These are phyloP conservation scores for Kazachstania africana DNA, from an alignment of 805 yeast species.

Conservation along the genomic window DNA sequence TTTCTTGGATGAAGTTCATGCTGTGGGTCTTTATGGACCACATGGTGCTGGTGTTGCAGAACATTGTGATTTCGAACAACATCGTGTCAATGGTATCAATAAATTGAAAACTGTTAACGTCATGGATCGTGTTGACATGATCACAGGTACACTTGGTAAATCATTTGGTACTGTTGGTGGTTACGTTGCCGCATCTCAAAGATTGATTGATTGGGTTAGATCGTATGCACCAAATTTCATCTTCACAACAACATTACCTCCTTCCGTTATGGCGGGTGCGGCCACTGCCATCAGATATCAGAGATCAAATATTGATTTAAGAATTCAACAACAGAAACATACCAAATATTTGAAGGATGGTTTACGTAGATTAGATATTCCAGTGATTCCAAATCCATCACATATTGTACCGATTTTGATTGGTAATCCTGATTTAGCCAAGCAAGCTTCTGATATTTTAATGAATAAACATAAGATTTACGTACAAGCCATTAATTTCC, in stretches of 20 bases:
- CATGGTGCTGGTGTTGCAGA: slow-evolving; percentile 99
- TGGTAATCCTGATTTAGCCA: slow-evolving; percentile 90
- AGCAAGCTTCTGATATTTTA: slow-evolving; percentile 79
- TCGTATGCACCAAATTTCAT: slow-evolving; percentile 96
- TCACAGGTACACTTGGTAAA: slow-evolving; percentile 96
- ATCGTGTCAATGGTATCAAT: slow-evolving; percentile 54
- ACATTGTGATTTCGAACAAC: slow-evolving; percentile 80
- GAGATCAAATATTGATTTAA: slow-evolving; percentile 61
- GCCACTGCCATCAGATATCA: slow-evolving; percentile 78
- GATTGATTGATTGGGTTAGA: slow-evolving; percentile 87
- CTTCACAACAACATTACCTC: slow-evolving; percentile 93
- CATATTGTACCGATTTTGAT: slow-evolving; percentile 93
- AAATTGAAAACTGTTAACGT: slow-evolving; percentile 41
- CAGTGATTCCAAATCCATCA: slow-evolving; percentile 94
- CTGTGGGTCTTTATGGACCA: slow-evolving; percentile 98
- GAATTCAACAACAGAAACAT: slow-evolving; percentile 75
- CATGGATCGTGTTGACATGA: slow-evolving; percentile 85
- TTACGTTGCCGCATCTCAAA: slow-evolving; percentile 80
- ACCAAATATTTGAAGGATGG: slow-evolving; percentile 75
- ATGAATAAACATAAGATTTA: slow-evolving; percentile 77
- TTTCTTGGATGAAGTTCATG: slow-evolving; percentile 96
- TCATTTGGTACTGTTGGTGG: slow-evolving; percentile 98
- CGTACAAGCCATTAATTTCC: slow-evolving; percentile 97
- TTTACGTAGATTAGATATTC: slow-evolving; percentile 64
- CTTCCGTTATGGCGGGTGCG: slow-evolving; percentile 96